Percentiles rank a stretch among this genome's conserved stretches.
These are phyloP conservation scores for Wickerhamiella australiensis DNA, from an alignment of 805 yeast genomes.

Conservation along the genomic window DNA sequence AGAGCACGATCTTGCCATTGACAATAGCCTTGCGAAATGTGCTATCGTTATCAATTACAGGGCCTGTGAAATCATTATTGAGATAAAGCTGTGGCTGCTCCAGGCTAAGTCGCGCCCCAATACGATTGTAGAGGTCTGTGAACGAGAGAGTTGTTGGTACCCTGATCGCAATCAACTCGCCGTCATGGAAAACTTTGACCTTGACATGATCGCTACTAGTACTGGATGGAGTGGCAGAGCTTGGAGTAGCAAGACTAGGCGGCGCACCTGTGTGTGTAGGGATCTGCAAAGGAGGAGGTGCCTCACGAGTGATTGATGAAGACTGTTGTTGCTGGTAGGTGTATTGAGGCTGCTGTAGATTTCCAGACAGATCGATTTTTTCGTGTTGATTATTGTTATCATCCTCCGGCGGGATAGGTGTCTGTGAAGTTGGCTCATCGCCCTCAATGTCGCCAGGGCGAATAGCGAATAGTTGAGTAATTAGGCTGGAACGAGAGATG, in stretches of 20 bases:
- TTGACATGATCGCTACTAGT: conserved; percentile 22
- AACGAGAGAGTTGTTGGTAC: conserved; percentile 28
- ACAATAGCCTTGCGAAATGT: conserved; percentile 24
- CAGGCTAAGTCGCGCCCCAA: conserved; percentile 27
- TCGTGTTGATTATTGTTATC: neutral
- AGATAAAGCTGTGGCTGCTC: conserved; percentile 23
- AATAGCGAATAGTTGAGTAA: conserved; percentile 57
- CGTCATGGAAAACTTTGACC: conserved; percentile 30
- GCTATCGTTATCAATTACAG: conserved; percentile 22
- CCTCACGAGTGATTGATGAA: neutral
- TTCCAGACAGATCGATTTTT: neutral
- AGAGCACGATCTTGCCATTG: conserved; percentile 26
- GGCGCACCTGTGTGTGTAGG: neutral
- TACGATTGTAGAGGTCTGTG: conserved; percentile 24
- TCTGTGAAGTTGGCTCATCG: conserved; percentile 21
- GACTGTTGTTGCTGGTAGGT: conserved; percentile 1
- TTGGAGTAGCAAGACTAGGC: neutral
- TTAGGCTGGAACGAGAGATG: conserved; percentile 57
- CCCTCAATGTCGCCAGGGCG: conserved; percentile 51
- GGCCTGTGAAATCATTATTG: conserved; percentile 23
- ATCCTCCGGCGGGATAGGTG: conserved; percentile 28
- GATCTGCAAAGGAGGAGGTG: neutral
- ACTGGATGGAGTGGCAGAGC: conserved; percentile 3
- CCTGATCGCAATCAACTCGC: conserved; percentile 31
- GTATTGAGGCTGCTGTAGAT: conserved; percentile 9